Evolutionary conservation across 2,329 filamentous ascomycete genomes (phyloP).

Genomic region (Alternaria panax): DNA sequence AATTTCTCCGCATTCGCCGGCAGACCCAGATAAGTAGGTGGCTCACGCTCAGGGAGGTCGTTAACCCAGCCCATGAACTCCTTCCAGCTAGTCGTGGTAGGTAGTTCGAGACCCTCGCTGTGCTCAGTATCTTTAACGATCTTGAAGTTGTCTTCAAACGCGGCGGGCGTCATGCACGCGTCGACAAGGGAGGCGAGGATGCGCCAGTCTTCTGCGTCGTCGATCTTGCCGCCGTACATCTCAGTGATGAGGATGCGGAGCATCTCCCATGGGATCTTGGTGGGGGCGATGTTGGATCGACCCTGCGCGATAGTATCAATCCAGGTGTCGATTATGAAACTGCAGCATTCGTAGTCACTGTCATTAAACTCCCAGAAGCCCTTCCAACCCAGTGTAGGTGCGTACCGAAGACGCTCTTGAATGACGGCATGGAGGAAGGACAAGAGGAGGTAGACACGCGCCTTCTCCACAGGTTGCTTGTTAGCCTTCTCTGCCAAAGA

Average conservation of each 20-base stretch:
- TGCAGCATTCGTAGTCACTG: conserved; percentile 97
- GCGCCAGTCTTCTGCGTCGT: conserved; percentile 84
- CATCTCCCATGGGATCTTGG: conserved; percentile 97
- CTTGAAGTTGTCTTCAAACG: conserved; percentile 92
- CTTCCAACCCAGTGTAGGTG: conserved; percentile 94
- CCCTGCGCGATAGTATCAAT: conserved; percentile 81
- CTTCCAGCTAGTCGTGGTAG: conserved; percentile 78
- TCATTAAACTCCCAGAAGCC: conserved; percentile 99
- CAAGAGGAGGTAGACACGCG: conserved; percentile 85
- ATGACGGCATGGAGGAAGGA: conserved; percentile 96
- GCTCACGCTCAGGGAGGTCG: conserved; percentile 89
- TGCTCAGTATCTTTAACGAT: conserved; percentile 70
- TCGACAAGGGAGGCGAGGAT: conserved; percentile 76
- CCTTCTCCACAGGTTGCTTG: conserved; percentile 88
- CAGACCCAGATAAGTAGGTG: conserved; percentile 91
- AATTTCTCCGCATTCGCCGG: conserved; percentile 97
- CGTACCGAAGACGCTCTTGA: conserved; percentile 92
- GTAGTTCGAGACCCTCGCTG: conserved; percentile 72
- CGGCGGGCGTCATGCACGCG: conserved; percentile 80
- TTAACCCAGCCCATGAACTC: conserved; percentile 95
- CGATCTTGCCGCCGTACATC: conserved; percentile 98
- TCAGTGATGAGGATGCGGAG: conserved; percentile 88
- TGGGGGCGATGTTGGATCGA: conserved; percentile 89
- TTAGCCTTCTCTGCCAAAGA: conserved; percentile 77
- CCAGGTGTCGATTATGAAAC: conserved; percentile 96